Evolutionary conservation across 345 rosid genomes (phyloP).

Genomic region (Barbarea vulgaris): DNA sequence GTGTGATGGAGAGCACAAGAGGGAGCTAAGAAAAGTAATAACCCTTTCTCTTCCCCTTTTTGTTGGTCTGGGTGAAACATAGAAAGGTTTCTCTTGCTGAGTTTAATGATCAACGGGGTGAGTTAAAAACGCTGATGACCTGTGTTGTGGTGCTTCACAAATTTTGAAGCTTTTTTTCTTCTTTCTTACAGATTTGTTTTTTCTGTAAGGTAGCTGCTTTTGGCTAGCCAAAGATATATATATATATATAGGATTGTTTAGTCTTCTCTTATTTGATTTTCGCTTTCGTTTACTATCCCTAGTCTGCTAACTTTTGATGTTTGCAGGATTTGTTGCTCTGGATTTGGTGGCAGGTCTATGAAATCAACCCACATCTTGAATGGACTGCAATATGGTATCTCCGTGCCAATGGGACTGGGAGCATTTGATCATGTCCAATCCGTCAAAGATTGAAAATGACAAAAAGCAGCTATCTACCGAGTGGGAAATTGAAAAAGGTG

Average conservation of each 20-base stretch:
- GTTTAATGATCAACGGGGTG: slow-evolving; percentile 5
- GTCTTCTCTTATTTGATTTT: slow-evolving; percentile 14
- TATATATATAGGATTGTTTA: neutral
- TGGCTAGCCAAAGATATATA: neutral
- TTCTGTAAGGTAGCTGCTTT: slow-evolving; percentile 14
- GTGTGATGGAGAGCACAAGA: slow-evolving; percentile 37
- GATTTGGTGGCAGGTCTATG: slow-evolving; percentile 34
- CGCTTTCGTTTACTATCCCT: slow-evolving; percentile 1
- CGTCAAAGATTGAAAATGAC: slow-evolving; percentile 50
- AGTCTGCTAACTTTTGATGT: neutral
- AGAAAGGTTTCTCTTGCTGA: slow-evolving; percentile 28
- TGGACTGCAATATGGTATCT: slow-evolving; percentile 80
- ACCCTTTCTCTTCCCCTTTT: slow-evolving; percentile 22
- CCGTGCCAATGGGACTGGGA: slow-evolving; percentile 90
- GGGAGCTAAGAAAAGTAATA: slow-evolving; percentile 21
- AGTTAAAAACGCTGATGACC: neutral
- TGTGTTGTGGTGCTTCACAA: slow-evolving; percentile 3
- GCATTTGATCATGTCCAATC: slow-evolving; percentile 52
- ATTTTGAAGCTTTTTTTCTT: neutral
- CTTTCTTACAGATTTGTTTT: neutral
- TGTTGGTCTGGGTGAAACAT: slow-evolving; percentile 40
- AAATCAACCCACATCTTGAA: slow-evolving; percentile 49
- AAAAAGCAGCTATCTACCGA: slow-evolving; percentile 49
- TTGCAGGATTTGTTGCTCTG: slow-evolving; percentile 25
- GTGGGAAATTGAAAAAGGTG: slow-evolving; percentile 65